phyloP scores from a whole-genome alignment of 495 filamentous ascomycete species.

The Aspergillus taichungensis region DNA sequence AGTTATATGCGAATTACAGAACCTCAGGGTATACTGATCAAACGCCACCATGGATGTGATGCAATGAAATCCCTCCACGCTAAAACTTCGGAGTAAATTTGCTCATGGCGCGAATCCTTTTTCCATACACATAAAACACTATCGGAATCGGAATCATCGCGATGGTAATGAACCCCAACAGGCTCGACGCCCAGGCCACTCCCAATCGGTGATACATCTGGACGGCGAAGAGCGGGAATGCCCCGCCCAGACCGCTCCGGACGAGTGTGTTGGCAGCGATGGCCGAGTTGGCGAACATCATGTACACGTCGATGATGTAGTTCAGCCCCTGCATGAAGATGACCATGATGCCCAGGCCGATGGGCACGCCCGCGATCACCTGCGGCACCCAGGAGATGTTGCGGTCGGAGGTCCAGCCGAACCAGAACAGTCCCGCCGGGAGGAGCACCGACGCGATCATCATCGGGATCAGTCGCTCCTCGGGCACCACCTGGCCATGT shows the following conservation, averaged over 20 bases:
- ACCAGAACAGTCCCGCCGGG: constrained; percentile 55
- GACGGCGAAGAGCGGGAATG: constrained; percentile 56
- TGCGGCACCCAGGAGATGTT: constrained; percentile 39
- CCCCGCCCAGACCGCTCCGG: constrained; percentile 52
- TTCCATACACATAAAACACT: constrained; percentile 62
- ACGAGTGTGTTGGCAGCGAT: constrained; percentile 62
- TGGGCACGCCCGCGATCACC: constrained; percentile 40
- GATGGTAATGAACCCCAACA: constrained; percentile 55
- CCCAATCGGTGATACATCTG: constrained; percentile 56
- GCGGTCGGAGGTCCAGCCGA: constrained; percentile 49
- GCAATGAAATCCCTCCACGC: not conserved
- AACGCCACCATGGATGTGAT: too few relatives aligned
- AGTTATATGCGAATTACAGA: too few relatives aligned
- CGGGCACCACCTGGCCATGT: constrained; percentile 45
- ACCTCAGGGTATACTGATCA: too few relatives aligned
- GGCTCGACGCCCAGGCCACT: constrained; percentile 54
- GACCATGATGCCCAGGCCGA: constrained; percentile 46
- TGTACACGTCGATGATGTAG: constrained; percentile 58
- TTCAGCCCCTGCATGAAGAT: constrained; percentile 53
- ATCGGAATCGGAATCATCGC: constrained; percentile 62
- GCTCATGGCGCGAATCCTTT: constrained; percentile 48
- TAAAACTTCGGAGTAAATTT: constrained; percentile 39
- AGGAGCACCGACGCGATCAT: constrained; percentile 47
- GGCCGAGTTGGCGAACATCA: constrained; percentile 51
- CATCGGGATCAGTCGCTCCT: constrained; percentile 51